Evolutionary conservation across 75 land plant genomes (phyloP), one percentile per base, ranked within the genome.

Genomic region (Pseudotsuga menziesii): DNA sequence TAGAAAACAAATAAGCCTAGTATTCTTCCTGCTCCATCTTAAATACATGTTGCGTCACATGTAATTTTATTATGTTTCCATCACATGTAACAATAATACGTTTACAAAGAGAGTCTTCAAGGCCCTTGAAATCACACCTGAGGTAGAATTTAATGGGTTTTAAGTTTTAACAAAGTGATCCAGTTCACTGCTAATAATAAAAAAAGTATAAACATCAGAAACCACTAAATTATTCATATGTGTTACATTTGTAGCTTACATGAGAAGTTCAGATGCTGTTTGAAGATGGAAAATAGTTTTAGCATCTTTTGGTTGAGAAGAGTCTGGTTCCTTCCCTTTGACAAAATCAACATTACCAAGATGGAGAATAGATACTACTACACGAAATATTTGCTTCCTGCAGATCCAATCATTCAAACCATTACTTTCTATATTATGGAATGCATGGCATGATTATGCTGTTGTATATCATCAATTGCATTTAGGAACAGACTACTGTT

Each of bases 1-100:
- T 2, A 35, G 36, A 35, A 35, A 35, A 35, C 36, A 35, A 35
- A 35, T 2, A 35, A 35, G n/a, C n/a, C n/a, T n/a, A n/a, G n/a
- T n/a, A n/a, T n/a, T n/a, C n/a, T n/a, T n/a, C n/a, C n/a, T n/a
- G n/a, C n/a, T n/a, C n/a, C n/a, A n/a, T n/a, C n/a, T n/a, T n/a
- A n/a, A n/a, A n/a, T n/a, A n/a, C n/a, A n/a, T n/a, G n/a, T n/a
- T n/a, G n/a, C n/a, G n/a, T n/a, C n/a, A n/a, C n/a, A n/a, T n/a
- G 82, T 22, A 84, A 82, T 77, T 88, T 94, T 52, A 88, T 91
- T 41, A 94, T 94, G 70, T 85, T 88, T 56, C 89, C 97, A 81
- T 94, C 97, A 19, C 94, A 88, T 20, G 94, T 94, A 58, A 91
- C 92, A 41, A 94, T 90, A 22, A 94, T 88, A 62, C 97, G 86